phyloP scores from a whole-genome alignment of 208 protist species.

The Leishmania aethiopica region DNA sequence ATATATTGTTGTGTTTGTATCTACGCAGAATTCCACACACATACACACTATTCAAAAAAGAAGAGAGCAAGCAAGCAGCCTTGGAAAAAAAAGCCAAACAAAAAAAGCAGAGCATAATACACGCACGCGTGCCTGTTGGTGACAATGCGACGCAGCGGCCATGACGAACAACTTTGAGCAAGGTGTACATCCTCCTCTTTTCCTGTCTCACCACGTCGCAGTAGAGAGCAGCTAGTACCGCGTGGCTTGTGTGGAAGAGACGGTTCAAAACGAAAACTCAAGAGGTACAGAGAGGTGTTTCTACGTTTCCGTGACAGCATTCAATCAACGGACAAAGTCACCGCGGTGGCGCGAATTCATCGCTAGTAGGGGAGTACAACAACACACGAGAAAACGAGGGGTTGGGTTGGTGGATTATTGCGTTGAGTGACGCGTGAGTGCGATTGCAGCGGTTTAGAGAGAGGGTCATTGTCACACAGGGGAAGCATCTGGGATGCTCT shows the following conservation, averaged over 20 bases:
- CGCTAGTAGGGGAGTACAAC: neutral
- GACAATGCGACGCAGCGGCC: neutral
- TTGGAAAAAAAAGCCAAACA: neutral
- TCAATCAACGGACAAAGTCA: neutral
- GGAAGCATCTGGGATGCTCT: neutral
- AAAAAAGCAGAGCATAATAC: neutral
- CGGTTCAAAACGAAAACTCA: neutral
- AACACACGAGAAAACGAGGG: neutral
- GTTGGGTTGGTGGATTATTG: neutral
- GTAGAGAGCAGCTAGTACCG: neutral
- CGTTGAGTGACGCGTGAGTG: neutral
- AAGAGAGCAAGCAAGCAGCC: neutral
- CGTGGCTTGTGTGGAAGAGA: neutral
- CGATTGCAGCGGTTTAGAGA: neutral
- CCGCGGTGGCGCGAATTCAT: neutral
- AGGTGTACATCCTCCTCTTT: neutral
- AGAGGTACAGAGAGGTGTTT: neutral
- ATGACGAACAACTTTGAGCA: neutral
- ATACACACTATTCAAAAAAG: constrained; percentile 8
- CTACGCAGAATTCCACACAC: neutral
- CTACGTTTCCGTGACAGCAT: neutral
- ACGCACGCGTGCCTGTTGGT: neutral
- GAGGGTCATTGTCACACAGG: neutral
- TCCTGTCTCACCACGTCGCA: neutral
- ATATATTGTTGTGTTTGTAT: neutral